Conservation (phyloP, 2,329 filamentous ascomycete species). For the Fusarium setosum region DNA sequence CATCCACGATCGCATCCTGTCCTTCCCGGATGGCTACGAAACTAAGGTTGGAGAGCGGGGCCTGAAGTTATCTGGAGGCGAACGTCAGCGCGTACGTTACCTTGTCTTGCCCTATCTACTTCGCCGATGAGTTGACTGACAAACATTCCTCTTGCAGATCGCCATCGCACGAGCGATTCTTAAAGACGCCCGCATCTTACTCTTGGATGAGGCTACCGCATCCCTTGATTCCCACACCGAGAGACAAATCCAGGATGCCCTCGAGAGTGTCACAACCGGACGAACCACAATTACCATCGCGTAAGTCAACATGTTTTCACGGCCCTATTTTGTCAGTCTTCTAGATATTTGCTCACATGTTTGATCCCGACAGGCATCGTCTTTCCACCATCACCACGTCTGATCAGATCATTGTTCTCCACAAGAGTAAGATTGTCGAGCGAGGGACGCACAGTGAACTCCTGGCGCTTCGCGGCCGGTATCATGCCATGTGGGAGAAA, state of each 20-base stretch:
- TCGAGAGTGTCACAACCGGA: constrained; percentile 58
- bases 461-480: constrained; percentile 57
- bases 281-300: constrained; percentile 66
- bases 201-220: constrained; percentile 79
- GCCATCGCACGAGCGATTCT: constrained; percentile 74
- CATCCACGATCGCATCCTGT: constrained; percentile 65
- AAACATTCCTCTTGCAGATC: constrained; percentile 43
- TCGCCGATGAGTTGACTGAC: neutral
- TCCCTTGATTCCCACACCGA: constrained; percentile 74
- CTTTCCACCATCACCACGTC: constrained; percentile 68
- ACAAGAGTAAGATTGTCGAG: constrained; percentile 63
- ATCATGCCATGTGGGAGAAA: constrained; percentile 65
- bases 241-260: constrained; percentile 66
- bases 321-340: neutral
- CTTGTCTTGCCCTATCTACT: neutral
- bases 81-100: constrained; percentile 63
- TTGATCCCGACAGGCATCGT: constrained; percentile 55
- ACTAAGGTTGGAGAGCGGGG: constrained; percentile 66
- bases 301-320: constrained; percentile 40
- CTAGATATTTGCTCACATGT: constrained; percentile 4
- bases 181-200: constrained; percentile 75
- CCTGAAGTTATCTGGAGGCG: constrained; percentile 67
- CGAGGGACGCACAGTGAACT: constrained; percentile 61
- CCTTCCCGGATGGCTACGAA: constrained; percentile 63
- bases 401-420: constrained; percentile 65